Evolutionary conservation across 2,329 filamentous ascomycete species (phyloP).

Genomic region (Trichothecium roseum): DNA sequence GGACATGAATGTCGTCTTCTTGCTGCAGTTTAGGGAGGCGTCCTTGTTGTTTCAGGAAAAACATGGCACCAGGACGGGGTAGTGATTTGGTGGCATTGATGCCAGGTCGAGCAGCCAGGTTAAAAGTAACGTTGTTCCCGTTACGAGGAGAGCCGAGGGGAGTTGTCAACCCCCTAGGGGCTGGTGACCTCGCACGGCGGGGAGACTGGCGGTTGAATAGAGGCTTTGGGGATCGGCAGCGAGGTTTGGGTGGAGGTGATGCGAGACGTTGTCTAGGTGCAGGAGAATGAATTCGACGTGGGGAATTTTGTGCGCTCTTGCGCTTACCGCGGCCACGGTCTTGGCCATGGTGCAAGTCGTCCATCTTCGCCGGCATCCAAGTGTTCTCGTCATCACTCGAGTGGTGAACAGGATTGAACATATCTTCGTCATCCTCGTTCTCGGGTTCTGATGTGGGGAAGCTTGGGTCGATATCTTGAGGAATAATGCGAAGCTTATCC

Average conservation of each 20-base stretch:
- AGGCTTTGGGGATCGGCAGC: conserved; percentile 39
- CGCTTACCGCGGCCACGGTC: conserved; percentile 37
- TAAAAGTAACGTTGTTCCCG: conserved; percentile 25
- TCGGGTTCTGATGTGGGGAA: conserved; percentile 94
- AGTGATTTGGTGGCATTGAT: conserved; percentile 76
- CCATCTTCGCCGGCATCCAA: conserved; percentile 64
- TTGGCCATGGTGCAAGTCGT: conserved; percentile 51
- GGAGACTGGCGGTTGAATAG: conserved; percentile 63
- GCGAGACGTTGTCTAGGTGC: conserved; percentile 19
- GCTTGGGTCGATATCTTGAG: conserved; percentile 96
- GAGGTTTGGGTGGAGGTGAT: conserved; percentile 30
- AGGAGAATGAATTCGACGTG: conserved; percentile 35
- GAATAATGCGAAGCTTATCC: conserved; percentile 70
- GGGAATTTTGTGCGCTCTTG: conserved; percentile 37
- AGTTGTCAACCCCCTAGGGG: conserved; percentile 35
- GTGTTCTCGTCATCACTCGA: conserved; percentile 55
- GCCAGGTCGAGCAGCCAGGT: conserved; percentile 46
- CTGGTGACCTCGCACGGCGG: conserved; percentile 58
- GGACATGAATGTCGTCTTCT: conserved; percentile 51
- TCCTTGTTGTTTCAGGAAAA: conserved; percentile 39
- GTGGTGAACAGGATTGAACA: conserved; percentile 42
- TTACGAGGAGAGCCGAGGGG: conserved; percentile 28
- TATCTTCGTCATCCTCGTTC: conserved; percentile 67
- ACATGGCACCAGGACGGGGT: conserved; percentile 66
- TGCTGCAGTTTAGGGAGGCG: conserved; percentile 11